Evolutionary conservation across 2,329 filamentous ascomycete species (phyloP), one percentile per base, ranked within the genome.

Genomic region (Didymella keratinophila): DNA sequence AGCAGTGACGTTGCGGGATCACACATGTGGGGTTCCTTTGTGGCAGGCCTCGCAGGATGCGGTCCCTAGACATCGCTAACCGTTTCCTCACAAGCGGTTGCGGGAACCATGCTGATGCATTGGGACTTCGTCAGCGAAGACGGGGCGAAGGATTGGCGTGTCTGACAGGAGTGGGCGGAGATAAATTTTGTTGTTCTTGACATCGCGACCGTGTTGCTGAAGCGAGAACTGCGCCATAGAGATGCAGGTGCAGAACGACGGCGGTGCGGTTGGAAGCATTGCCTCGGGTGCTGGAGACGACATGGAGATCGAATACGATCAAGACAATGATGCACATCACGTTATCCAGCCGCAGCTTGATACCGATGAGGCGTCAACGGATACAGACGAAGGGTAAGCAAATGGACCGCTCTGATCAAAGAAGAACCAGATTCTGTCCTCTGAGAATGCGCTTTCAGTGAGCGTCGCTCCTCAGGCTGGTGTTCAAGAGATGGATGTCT

Each of bases 241-340:
- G 30, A 32, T 32, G 30, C 30, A 32, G 30, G 30, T 32, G 30
- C 28, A 34, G 30, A 34, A 34, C 30, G 12, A 34, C 3, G 51
- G 32, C 12, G 51, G 14, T 46, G 30, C 43, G 23, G 32, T 21
- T 41, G 43, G 27, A 18, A 32, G 28, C 23, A 14, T n/a, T 21
- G 25, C 34, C 30, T 23, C 53, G 39, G 28, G 21, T 9, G 21
- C 14, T 36, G 74, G 16, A n/a, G 54, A 47, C 8, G 34, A 6
- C 18, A 52, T 68, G 23, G 63, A 68, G 3, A 57, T 51, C 25
- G 62, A 62, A 20, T 63, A 66, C 25, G 65, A 66, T 44, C 66
- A 70, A 37, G 65, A 68, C 65, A 36, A 36, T 42, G 58, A 59
- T 39, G 68, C 58, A 5, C 39, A 63, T 36, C 49, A 66, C 42